These are phyloP conservation scores for Fusarium circinatum DNA, from an alignment of 2,329 filamentous ascomycete genomes.

Conservation along the genomic window DNA sequence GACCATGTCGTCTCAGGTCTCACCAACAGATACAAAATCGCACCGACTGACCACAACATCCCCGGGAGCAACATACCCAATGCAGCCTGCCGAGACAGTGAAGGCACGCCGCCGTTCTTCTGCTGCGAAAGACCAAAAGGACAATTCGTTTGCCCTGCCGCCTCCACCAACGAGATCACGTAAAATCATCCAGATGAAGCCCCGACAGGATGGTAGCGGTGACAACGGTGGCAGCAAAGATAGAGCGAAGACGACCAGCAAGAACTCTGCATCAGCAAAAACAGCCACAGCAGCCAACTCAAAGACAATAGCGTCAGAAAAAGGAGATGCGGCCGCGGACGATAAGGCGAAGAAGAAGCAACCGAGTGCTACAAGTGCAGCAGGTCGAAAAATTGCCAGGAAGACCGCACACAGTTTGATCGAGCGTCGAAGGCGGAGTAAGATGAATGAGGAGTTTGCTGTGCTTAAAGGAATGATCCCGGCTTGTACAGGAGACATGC, in stretches of 20 bases:
- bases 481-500: slow-evolving; percentile 96
- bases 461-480: slow-evolving; percentile 96
- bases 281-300: slow-evolving; percentile 26
- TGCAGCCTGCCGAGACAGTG: slow-evolving; percentile 62
- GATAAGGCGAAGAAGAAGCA: slow-evolving; percentile 76
- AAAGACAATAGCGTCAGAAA: slow-evolving; percentile 35
- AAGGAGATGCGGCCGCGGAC: slow-evolving; percentile 33
- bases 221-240: slow-evolving; percentile 39
- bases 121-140: slow-evolving; percentile 57
- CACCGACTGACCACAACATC: slow-evolving; percentile 44
- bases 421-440: slow-evolving; percentile 86
- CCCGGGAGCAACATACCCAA: slow-evolving; percentile 51
- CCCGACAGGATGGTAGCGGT: slow-evolving; percentile 56
- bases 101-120: slow-evolving; percentile 65
- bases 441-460: slow-evolving; percentile 99
- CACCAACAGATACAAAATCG: slow-evolving; percentile 46
- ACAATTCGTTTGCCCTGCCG: slow-evolving; percentile 80
- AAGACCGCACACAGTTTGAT: slow-evolving; percentile 98
- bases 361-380: slow-evolving; percentile 78
- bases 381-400: slow-evolving; percentile 91
- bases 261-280: slow-evolving; percentile 31
- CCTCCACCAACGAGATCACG: slow-evolving; percentile 91
- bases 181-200: slow-evolving; percentile 99
- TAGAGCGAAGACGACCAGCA: slow-evolving; percentile 36
- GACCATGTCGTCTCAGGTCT: slow-evolving; percentile 41